Percentiles rank a stretch among this genome's conserved stretches.
These are phyloP conservation scores for Meyerozyma sp. DNA, from an alignment of 1,139 yeast species.

Conservation along the genomic window DNA sequence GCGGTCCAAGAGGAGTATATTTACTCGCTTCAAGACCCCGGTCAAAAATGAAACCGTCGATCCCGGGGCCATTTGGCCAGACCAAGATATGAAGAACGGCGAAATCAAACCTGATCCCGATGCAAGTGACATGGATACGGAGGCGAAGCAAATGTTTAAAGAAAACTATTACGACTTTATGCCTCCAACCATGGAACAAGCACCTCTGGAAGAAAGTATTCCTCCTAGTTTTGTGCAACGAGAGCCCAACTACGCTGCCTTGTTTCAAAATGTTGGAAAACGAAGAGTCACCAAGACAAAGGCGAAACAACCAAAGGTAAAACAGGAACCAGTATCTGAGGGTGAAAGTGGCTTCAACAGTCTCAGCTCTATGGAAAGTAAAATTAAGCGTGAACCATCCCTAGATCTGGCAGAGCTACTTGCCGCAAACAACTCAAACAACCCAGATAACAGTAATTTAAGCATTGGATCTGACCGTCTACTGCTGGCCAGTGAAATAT, in stretches of 20 bases:
- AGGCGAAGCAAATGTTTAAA: background rate
- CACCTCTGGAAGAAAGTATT: background rate
- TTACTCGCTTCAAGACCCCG: conserved; percentile 34
- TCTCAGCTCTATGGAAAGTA: background rate
- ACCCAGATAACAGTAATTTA: background rate
- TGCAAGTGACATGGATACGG: conserved; percentile 2
- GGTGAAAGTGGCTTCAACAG: background rate
- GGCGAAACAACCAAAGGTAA: conserved; percentile 9
- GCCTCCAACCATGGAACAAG: background rate
- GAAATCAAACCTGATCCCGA: background rate
- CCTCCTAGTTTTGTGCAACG: background rate
- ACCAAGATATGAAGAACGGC: background rate
- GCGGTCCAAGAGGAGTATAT: conserved; percentile 32
- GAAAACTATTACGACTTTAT: background rate
- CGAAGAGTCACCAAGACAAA: conserved; percentile 26
- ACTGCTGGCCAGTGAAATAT: conserved; percentile 7
- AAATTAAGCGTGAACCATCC: background rate
- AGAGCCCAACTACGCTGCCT: conserved; percentile 43
- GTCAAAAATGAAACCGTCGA: conserved; percentile 5
- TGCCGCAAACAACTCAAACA: background rate
- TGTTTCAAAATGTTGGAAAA: conserved; percentile 42
- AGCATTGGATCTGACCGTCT: background rate
- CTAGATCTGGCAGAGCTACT: background rate
- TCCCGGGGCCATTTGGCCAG: background rate
- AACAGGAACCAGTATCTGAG: background rate